Evolutionary conservation across 768 basidiomycete species (phyloP), one percentile per base, ranked within the genome.

Genomic region (Holtermannia corniformis): DNA sequence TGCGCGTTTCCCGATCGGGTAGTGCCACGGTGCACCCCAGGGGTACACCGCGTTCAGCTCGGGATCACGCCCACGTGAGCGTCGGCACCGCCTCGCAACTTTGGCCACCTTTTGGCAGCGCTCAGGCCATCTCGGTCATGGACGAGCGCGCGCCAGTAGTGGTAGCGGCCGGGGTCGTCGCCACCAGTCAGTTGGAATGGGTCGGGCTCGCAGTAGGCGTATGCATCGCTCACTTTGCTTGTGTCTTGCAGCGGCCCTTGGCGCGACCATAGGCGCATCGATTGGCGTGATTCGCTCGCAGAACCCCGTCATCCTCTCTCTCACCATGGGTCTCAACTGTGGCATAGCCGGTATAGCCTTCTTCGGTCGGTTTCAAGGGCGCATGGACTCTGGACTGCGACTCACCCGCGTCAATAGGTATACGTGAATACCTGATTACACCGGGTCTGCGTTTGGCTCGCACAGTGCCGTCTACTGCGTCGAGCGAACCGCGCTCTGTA

Each of bases 391-490:
- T 37, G 16, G 10, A 12, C 21, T 20, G n/a, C 14, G 7, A n/a
- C 10, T 54, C 47, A 41, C 37, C 47, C 5, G 26, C 32, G 25
- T 44, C 48, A 22, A 40, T 42, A 90, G 89, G 80, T 53, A 67
- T 85, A 49, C 80, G 87, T 55, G 89, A 90, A 76, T 86, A 82
- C 64, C 63, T 80, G n/a, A 73, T 88, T 47, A 79, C 80, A 43
- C 89, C 89, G 0, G 52, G 79, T 1, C 72, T 88, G 41, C 73
- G 77, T 7, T 71, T 72, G 21, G 70, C 71, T 0, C 64, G 77
- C n/a, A 71, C 77, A 1, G 77, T 75, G 61, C 71, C 73, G 41
- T 78, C 80, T 40, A 49, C 49, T 47, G 37, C 14, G 56, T 56
- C 7, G 58, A 59, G 23, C 47, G 58, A 44, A 57, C 60, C 24